A percentile compares a stretch with the other conserved stretches of the same genome.
Conservation (phyloP, 352 stramenopile species). For the Peronospora belbahrii region DNA sequence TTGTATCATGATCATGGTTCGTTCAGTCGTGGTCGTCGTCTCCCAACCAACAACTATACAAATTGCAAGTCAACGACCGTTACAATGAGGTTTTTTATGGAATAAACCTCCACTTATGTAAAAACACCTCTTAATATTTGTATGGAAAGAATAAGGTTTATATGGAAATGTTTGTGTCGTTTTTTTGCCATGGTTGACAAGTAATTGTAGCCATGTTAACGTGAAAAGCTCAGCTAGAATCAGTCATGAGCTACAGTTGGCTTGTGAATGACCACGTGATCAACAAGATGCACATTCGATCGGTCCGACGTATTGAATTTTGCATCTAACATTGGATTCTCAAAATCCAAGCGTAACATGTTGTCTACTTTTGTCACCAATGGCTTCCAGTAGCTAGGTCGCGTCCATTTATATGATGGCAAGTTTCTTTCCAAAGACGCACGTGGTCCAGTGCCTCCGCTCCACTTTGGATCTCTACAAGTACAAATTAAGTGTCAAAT, state of each 20-base stretch:
- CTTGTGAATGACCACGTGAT: slow-evolving; percentile 56
- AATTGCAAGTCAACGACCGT: slow-evolving; percentile 18
- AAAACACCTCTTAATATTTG: slow-evolving; percentile 21
- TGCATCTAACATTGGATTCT: slow-evolving; percentile 64
- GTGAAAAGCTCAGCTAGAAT: slow-evolving; percentile 3
- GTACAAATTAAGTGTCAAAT: not conserved
- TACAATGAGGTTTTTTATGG: slow-evolving; percentile 11
- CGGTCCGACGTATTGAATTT: slow-evolving; percentile 73
- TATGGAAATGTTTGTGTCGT: slow-evolving; percentile 17
- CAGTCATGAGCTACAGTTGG: not conserved
- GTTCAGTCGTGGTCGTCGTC: not conserved
- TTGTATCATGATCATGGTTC: not conserved
- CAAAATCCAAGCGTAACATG: slow-evolving; percentile 78
- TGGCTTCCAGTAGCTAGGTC: slow-evolving; percentile 78
- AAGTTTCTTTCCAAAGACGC: slow-evolving; percentile 46
- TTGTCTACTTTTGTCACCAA: slow-evolving; percentile 77
- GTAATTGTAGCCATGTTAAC: slow-evolving; percentile 8
- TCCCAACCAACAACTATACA: slow-evolving; percentile 30
- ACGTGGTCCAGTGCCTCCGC: slow-evolving; percentile 40
- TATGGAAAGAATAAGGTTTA: slow-evolving; percentile 12
- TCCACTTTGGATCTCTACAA: slow-evolving; percentile 69
- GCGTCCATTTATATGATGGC: slow-evolving; percentile 63
- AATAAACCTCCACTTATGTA: not conserved
- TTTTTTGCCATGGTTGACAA: too few relatives aligned
- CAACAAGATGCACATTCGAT: slow-evolving; percentile 76